Evolutionary conservation across 352 stramenopile species (phyloP).

Genomic region (Blastocystis sp.): DNA sequence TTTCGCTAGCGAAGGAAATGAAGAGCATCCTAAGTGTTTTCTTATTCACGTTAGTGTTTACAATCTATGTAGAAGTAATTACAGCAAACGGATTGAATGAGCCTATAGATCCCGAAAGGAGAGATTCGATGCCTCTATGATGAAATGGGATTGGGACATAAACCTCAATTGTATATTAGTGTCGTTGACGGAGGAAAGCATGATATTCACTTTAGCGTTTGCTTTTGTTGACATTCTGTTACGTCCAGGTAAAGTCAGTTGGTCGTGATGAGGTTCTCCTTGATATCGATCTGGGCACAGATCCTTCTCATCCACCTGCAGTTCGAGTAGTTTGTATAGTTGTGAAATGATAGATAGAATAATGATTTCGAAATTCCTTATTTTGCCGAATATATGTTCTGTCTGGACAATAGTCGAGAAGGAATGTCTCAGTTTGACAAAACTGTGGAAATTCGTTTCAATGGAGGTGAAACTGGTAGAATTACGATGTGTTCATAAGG

Average conservation of each 20-base stretch:
- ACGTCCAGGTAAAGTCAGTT: slow-evolving; percentile 16
- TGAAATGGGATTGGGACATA: slow-evolving; percentile 57
- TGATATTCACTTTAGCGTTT: slow-evolving; percentile 62
- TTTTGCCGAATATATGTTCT: slow-evolving; percentile 66
- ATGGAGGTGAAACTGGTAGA: slow-evolving; percentile 30
- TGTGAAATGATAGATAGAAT: background rate
- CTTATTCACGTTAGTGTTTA: too few species aligned
- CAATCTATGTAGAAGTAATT: too few species aligned
- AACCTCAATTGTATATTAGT: slow-evolving; percentile 40
- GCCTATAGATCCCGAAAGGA: background rate
- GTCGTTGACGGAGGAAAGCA: slow-evolving; percentile 56
- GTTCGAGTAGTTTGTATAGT: background rate
- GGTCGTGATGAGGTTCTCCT: slow-evolving; percentile 38
- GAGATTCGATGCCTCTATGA: slow-evolving; percentile 55
- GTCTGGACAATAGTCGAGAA: slow-evolving; percentile 43
- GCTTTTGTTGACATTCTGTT: background rate
- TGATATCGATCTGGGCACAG: slow-evolving; percentile 12
- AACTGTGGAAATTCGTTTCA: slow-evolving; percentile 44
- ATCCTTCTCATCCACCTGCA: slow-evolving; percentile 38
- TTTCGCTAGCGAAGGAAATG: too few species aligned
- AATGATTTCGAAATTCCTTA: slow-evolving; percentile 65
- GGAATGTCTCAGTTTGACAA: slow-evolving; percentile 24
- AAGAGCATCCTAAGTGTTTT: too few species aligned
- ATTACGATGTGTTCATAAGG: background rate
- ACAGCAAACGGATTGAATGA: background rate